Evolutionary conservation across 495 filamentous ascomycete species (phyloP).

Genomic region (Xylaria longipes): DNA sequence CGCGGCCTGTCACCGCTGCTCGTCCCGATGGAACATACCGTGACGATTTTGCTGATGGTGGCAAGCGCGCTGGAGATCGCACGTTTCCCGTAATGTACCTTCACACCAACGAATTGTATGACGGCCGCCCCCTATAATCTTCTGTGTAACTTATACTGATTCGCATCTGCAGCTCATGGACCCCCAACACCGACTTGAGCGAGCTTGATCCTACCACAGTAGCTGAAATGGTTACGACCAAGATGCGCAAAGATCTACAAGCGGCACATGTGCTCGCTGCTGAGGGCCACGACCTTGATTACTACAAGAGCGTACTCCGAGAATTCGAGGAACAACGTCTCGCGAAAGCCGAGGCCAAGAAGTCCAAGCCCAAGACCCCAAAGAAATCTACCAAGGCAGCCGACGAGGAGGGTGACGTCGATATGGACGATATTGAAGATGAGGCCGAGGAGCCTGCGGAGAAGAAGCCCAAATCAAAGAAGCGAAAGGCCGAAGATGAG

Average conservation of each 20-base stretch:
- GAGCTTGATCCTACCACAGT: constrained; percentile 74
- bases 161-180: constrained; percentile 71
- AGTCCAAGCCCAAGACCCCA: constrained; percentile 67
- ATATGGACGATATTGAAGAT: constrained; percentile 72
- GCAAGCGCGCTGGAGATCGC: constrained; percentile 79
- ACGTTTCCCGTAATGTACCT: constrained; percentile 95
- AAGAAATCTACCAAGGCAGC: constrained; percentile 68
- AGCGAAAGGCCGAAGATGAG: constrained; percentile 73
- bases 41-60: constrained; percentile 81
- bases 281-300: constrained; percentile 70
- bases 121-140: constrained; percentile 29
- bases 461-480: constrained; percentile 67
- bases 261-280: constrained; percentile 75
- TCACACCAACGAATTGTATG: constrained; percentile 94
- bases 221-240: constrained; percentile 65
- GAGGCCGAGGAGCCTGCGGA: constrained; percentile 55
- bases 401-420: constrained; percentile 67
- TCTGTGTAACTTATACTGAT: not conserved
- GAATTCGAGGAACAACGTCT: constrained; percentile 68
- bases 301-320: constrained; percentile 79
- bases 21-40: constrained; percentile 81
- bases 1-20: constrained; percentile 80
- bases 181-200: constrained; percentile 76
- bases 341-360: constrained; percentile 64
- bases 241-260: constrained; percentile 76